Percentiles rank a stretch among this genome's conserved stretches.
Evolutionary conservation across 2,329 filamentous ascomycete genomes (phyloP).

Genomic region (Coniochaeta pulveracea): DNA sequence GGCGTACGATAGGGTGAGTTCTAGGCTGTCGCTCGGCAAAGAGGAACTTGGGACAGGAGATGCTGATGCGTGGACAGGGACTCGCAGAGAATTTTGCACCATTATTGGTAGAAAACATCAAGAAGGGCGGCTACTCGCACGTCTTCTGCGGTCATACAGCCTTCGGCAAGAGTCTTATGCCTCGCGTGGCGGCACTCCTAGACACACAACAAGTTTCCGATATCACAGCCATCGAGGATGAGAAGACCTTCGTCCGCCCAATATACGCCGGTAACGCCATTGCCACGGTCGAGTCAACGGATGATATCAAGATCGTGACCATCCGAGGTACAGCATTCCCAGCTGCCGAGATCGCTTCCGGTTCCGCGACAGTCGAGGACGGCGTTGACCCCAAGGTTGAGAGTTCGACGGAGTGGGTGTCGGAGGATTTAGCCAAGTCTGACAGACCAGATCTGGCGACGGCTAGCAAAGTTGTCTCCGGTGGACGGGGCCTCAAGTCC

Average conservation of each 20-base stretch:
- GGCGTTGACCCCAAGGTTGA: constrained; percentile 74
- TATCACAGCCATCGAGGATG: constrained; percentile 73
- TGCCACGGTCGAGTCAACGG: constrained; percentile 83
- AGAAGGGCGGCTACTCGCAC: constrained; percentile 89
- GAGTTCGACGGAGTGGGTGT: constrained; percentile 74
- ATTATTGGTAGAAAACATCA: constrained; percentile 89
- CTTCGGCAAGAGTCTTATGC: constrained; percentile 92
- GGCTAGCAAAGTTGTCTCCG: constrained; percentile 83
- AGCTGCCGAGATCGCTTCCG: constrained; percentile 57
- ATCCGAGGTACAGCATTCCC: constrained; percentile 90
- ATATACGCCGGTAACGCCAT: constrained; percentile 98
- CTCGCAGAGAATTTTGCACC: constrained; percentile 92
- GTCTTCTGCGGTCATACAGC: constrained; percentile 84
- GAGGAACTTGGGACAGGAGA: no score
- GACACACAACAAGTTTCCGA: constrained; percentile 93
- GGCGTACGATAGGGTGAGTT: constrained; percentile 76
- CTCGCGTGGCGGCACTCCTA: constrained; percentile 80
- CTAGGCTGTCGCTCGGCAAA: no score
- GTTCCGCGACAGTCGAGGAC: constrained; percentile 66
- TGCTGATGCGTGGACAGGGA: no score
- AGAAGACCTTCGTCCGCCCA: constrained; percentile 90
- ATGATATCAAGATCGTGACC: constrained; percentile 79
- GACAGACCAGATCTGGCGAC: constrained; percentile 89
- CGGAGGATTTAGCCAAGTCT: constrained; percentile 84
- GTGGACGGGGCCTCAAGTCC: constrained; percentile 89